A percentile compares a stretch with the other conserved stretches of the same genome.
These are phyloP conservation scores for Aurinia saxatilis DNA, from an alignment of 345 rosid species.

Conservation along the genomic window DNA sequence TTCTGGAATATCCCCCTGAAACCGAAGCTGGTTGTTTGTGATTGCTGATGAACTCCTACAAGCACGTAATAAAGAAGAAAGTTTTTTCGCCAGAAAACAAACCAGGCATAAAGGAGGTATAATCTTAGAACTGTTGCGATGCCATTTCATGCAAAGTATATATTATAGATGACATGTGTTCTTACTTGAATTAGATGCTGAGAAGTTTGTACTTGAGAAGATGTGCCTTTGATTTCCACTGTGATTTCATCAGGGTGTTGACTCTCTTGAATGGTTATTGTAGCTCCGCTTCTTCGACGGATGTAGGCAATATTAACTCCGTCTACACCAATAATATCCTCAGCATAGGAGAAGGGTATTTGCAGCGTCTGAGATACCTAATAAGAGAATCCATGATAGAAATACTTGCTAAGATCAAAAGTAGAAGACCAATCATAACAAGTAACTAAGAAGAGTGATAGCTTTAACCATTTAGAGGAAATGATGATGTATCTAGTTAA, in stretches of 20 bases:
- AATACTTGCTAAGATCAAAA: background rate
- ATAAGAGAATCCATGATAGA: background rate
- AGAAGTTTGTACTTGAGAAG: constrained; percentile 67
- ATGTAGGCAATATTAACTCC: constrained; percentile 73
- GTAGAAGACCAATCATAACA: background rate
- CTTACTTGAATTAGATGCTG: constrained; percentile 73
- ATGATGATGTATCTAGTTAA: background rate
- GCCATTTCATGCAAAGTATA: background rate
- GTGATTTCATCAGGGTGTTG: constrained; percentile 64
- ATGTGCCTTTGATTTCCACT: constrained; percentile 74
- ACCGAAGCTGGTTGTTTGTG: constrained; percentile 30
- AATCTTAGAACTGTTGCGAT: background rate
- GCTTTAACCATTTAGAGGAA: background rate
- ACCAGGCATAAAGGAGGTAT: background rate
- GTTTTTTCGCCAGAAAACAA: background rate
- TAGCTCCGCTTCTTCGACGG: constrained; percentile 65
- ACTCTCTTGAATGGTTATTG: constrained; percentile 66
- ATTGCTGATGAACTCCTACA: constrained; percentile 30
- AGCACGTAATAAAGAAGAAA: background rate
- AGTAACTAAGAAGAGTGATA: background rate
- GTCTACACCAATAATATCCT: constrained; percentile 72
- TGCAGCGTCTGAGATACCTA: constrained; percentile 80
- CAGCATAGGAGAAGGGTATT: constrained; percentile 73
- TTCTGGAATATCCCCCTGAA: constrained; percentile 17
- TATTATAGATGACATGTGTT: background rate